Base-by-base conservation (phyloP, 2,329 filamentous ascomycete species). In the Ambrosiella cleistominuta region DNA sequence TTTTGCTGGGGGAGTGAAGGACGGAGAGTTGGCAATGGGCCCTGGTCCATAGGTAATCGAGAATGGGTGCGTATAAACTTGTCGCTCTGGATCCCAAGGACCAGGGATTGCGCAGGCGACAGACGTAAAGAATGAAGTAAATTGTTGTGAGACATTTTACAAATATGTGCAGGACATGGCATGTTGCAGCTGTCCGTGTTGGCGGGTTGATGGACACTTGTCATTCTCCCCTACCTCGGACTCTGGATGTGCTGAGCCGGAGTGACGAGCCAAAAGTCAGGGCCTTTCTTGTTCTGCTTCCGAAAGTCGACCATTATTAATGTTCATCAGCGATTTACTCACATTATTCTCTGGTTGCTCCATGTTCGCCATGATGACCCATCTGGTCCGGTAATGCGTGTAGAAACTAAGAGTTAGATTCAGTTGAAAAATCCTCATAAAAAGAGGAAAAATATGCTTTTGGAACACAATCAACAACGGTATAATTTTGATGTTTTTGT, bases 291-390 rank as follows among this genome's bases (percentile, higher is more conserved):
- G 5, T 17, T 17, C 44, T 47, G 40, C 40, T 8, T 13, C n/a
- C 44, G 8, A 19, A 15, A 47, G n/a, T 17, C n/a, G 8, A 17
- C 44, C 44, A 8, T 47, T 17, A 47, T 47, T 13, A 17, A 15
- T 17, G n/a, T 17, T 47, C 19, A n/a, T 2, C 40, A 3, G 11
- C 7, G 13, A 47, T 8, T 47, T 15, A 54, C 57, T 54, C 39
- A 58, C 57, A 12, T 39, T 39, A 36, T 58, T 54, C 17, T 58
- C 57, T 54, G 36, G 19, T 49, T 54, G 57, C 9, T 54, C 57
- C 57, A 58, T 58, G 8, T 4, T 50, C 17, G 40, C 27, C 27
- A 27, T 27, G 27, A 27, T 3, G 3, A 27, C 27, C 27, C 27
- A 27, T 27, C 27, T 3, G 4, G 27, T 27, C 27, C 27, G 27